Evolutionary conservation across 2,329 filamentous ascomycete genomes (phyloP), one percentile per base, ranked within the genome.

Genomic region (Penicillium paneum): DNA sequence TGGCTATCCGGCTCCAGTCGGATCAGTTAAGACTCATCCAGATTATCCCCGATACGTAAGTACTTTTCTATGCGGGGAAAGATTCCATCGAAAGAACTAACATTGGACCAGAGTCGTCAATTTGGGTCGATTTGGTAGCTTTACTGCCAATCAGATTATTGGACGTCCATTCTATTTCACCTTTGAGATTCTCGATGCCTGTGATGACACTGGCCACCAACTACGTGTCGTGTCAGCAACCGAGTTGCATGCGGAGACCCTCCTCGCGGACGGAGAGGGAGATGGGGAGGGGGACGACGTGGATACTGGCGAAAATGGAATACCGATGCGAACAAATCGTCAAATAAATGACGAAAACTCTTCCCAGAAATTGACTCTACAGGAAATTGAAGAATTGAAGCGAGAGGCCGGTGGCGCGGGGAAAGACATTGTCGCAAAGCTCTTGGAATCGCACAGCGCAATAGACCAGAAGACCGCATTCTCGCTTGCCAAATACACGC

Each of bases 391-490:
- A 67, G 82, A 82, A 61, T 74, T 90, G 60, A 90, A 90, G 71
- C 82, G 81, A 65, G 81, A 91, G 53, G 89, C 87, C 11, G 85
- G 86, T 3, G 87, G 87, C 5, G 90, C 90, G 0, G 93, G 92
- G 12, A 89, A 89, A 70, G 92, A 96, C 48, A 83, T 99, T 44
- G 94, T 99, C 60, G 87, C 90, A n/a, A 96, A 92, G 74, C 85
- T 99, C 26, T 83, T 99, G 73, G 82, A 91, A 29, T 94, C 91
- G 40, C 94, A 99, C 73, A 87, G 89, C 17, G 89, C 88, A 1
- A 81, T 99, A 40, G 91, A 96, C 63, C 89, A 97, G 76, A 99
- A 99, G 80, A 97, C 94, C 0, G 82, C 86, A 0, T 99, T 95
- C 68, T 95, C 91, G 2, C 79, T 97, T 54, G 92, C 93, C 40